Evolutionary conservation across 78 protist genomes (phyloP), one percentile per base, ranked within the genome.

Genomic region (Anaeramoeba ignava): DNA sequence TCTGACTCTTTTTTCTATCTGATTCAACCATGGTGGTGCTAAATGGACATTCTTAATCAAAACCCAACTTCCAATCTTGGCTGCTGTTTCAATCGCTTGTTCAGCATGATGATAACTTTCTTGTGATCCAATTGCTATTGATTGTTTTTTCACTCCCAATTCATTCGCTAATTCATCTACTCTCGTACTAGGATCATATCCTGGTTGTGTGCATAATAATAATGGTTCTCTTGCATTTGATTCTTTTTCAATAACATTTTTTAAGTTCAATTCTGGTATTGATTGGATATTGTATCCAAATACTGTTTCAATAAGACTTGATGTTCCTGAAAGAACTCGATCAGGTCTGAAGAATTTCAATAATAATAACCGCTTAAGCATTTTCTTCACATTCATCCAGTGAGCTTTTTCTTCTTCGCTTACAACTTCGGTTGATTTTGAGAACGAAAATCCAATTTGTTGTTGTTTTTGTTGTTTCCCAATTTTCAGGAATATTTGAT

Each of bases 1-100:
- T 83, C 90, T 94, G 78, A 97, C 89, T 84, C 86, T 87, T 93
- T 94, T 96, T 83, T 95, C 98, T 41, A 96, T 38, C 80, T 85
- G 83, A 34, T 41, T 41, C 42, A 97, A 86, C 98, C 97, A 97
- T 78, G 40, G 78, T 40, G 98, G 95, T 3, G 97, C 92, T 17
- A 97, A 89, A 88, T 97, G 99, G 39, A 96, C 95, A 89, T 97
- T 97, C 91, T 93, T 96, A 41, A 97, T 91, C 82, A 96, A 86
- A 34, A 96, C 93, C 99, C 99, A 97, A 2, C 34, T 3, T 36
- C 82, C 73, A 54, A 8, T n/a, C 82, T 82, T 85, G 41, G 94
- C 86, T 3, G 96, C 97, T 0, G 78, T 81, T 17, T 40, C 36
- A 33, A 97, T 88, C 34, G 94, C 93, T 42, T 86, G 85, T 42